A percentile compares a stretch with the other conserved stretches of the same genome.
phyloP scores from a whole-genome alignment of 331 rosid genomes.

The Pyracantha coccinea region DNA sequence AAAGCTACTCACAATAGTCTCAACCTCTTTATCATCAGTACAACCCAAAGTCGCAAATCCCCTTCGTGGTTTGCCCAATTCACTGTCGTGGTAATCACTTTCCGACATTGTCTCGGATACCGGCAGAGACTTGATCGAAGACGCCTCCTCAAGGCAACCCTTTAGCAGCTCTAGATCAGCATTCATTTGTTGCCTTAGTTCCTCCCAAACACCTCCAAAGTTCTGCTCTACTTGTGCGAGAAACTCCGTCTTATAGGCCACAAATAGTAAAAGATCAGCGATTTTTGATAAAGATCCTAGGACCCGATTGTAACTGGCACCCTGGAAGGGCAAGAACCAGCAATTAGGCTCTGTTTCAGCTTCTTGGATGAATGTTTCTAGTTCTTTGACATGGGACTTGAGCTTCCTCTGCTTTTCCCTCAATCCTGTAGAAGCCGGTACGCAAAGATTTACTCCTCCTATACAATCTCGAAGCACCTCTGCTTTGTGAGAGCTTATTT shows the following conservation, averaged over 20 bases:
- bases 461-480: conserved; percentile 40
- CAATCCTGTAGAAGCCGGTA: conserved; percentile 21
- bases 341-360: conserved; percentile 68
- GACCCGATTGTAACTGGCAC: conserved; percentile 39
- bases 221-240: conserved; percentile 9
- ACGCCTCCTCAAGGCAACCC: conserved; percentile 29
- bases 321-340: conserved; percentile 65
- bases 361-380: conserved; percentile 41
- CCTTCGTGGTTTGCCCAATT: conserved; percentile 27
- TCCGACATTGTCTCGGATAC: conserved; percentile 3
- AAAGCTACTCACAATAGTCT: conserved; percentile 33
- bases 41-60: conserved; percentile 11
- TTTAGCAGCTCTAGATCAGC: conserved; percentile 23
- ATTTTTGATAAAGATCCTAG: conserved; percentile 42
- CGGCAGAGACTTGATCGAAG: conserved; percentile 15
- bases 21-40: conserved; percentile 24
- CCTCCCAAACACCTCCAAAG: conserved; percentile 11
- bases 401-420: conserved; percentile 34
- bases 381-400: conserved; percentile 19
- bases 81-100: conserved; percentile 4
- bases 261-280: conserved; percentile 43
- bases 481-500: conserved; percentile 44
- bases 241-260: conserved; percentile 19
- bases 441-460: conserved; percentile 10
- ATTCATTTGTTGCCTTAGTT: conserved; percentile 15